Percentiles rank a stretch among this genome's conserved stretches.
phyloP scores from a whole-genome alignment of 805 yeast genomes.

The Ogataea naganishii region DNA sequence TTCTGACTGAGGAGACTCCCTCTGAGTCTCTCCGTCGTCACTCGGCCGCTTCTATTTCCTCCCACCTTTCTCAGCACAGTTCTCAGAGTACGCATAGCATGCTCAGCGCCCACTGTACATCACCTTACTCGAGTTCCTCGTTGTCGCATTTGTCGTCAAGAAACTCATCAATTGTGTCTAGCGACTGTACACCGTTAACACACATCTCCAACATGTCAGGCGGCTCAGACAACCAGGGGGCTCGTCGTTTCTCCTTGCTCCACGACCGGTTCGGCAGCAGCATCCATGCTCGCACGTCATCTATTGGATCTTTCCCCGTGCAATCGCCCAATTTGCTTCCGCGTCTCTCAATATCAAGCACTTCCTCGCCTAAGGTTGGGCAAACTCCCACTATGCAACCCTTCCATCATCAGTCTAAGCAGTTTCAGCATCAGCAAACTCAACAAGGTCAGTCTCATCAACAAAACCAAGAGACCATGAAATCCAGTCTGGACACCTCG shows the following conservation, averaged over 20 bases:
- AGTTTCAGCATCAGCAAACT: no score
- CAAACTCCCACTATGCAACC: no score
- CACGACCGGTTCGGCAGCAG: constrained; percentile 5
- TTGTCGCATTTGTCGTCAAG: constrained; percentile 20
- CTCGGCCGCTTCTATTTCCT: constrained; percentile 22
- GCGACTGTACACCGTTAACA: constrained; percentile 21
- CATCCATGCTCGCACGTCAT: constrained; percentile 7
- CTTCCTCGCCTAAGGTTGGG: constrained; percentile 19
- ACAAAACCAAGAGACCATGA: no score
- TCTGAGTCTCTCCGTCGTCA: constrained; percentile 20
- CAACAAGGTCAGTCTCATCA: no score
- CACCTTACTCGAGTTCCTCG: constrained; percentile 20
- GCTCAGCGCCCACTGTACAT: constrained; percentile 5
- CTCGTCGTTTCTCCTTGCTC: constrained; percentile 14
- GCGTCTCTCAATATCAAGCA: constrained; percentile 15
- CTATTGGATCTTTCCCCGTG: no score
- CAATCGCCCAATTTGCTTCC: constrained; percentile 16
- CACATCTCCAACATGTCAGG: constrained; percentile 12
- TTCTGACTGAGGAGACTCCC: constrained; percentile 13
- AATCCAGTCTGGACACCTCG: no score
- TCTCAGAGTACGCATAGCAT: constrained; percentile 3
- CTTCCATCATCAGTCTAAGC: no score
- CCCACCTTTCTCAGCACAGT: constrained; percentile 2
- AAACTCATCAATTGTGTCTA: constrained; percentile 21
- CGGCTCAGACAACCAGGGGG: constrained; percentile 16